phyloP scores from a whole-genome alignment of 495 filamentous ascomycete species.

The Ascobolus immersus region DNA sequence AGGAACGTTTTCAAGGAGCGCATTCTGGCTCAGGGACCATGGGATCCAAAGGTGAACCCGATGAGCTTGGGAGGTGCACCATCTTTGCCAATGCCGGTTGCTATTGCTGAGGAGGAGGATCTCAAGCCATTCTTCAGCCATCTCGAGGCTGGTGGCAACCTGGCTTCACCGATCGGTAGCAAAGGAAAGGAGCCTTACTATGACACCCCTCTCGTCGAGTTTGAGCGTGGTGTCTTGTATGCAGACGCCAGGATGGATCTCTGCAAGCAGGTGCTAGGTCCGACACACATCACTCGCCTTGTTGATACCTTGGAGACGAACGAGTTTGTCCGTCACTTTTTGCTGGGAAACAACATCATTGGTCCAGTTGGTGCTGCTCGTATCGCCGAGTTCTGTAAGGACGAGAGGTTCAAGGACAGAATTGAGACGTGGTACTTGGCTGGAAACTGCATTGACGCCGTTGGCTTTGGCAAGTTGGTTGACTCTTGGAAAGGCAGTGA shows the following conservation, averaged over 20 bases:
- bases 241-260: slow-evolving; percentile 9
- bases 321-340: slow-evolving; percentile 18
- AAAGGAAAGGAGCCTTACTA: no score
- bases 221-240: no score
- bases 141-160: no score
- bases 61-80: no score
- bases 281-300: slow-evolving; percentile 17
- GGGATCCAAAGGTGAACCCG: no score
- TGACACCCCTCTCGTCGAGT: no score
- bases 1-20: no score
- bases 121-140: no score
- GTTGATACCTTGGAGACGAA: slow-evolving; percentile 17
- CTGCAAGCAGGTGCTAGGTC: slow-evolving; percentile 20
- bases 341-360: slow-evolving; percentile 23
- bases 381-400: slow-evolving; percentile 17
- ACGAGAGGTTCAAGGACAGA: slow-evolving; percentile 16
- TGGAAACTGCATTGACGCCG: slow-evolving; percentile 18
- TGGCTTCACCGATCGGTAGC: no score
- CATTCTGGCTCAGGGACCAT: no score
- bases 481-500: slow-evolving; percentile 14
- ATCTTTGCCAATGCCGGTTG: no score
- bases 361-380: slow-evolving; percentile 17
- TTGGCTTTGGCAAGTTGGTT: slow-evolving; percentile 14
- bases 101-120: no score
- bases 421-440: slow-evolving; percentile 24